These are phyloP conservation scores for Neofusicoccum cordaticola DNA, from an alignment of 2,329 filamentous ascomycete genomes.

Conservation along the genomic window DNA sequence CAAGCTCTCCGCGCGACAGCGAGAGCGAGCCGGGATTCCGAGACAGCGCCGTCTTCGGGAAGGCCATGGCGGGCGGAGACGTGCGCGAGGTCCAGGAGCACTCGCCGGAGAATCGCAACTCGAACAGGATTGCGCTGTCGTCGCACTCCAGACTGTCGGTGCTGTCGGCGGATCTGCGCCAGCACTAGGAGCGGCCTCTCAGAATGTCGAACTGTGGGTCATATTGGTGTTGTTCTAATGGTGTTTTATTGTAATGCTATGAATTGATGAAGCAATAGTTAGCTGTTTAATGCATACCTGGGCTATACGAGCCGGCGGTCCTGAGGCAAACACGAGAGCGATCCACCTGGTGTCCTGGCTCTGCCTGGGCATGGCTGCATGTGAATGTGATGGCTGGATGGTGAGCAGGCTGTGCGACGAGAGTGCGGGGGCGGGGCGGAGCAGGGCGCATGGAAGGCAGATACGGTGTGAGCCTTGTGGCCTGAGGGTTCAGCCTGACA, in stretches of 20 bases:
- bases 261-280: background rate
- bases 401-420: background rate
- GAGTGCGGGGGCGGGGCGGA: background rate
- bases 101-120: background rate
- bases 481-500: background rate
- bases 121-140: background rate
- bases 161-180: background rate
- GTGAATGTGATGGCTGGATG: background rate
- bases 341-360: background rate
- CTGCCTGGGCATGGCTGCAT: background rate
- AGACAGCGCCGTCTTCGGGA: background rate
- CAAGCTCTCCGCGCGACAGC: background rate
- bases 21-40: background rate
- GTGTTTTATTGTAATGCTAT: background rate
- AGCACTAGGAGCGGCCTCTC: background rate
- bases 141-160: conserved; percentile 2
- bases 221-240: background rate
- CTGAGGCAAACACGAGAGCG: no score
- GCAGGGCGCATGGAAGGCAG: background rate
- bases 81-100: conserved; percentile 8
- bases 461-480: background rate
- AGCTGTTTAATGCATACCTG: background rate
- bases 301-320: no score
- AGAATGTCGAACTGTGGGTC: background rate
- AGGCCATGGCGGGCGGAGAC: background rate